These are phyloP conservation scores for Fomes fomentarius DNA, from an alignment of 1,284 basidiomycete genomes.

Conservation along the genomic window DNA sequence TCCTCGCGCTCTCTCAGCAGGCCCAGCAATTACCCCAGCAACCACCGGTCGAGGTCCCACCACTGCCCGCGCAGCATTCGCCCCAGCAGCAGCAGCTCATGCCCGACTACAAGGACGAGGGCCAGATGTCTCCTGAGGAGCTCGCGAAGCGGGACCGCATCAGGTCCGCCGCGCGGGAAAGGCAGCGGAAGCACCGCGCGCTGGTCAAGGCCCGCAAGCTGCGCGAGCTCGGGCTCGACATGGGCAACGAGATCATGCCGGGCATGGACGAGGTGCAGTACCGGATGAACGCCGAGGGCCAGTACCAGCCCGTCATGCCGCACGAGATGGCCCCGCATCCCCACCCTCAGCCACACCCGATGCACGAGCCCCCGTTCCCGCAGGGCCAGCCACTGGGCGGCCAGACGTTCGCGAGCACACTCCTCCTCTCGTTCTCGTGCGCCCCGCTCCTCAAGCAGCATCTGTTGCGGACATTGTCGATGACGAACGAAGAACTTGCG, in stretches of 20 bases:
- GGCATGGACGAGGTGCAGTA: slow-evolving; percentile 66
- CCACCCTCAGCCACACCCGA: slow-evolving; percentile 30
- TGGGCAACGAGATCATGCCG: slow-evolving; percentile 67
- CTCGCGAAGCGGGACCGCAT: slow-evolving; percentile 64
- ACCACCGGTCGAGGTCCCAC: slow-evolving; percentile 28
- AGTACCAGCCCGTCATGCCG: slow-evolving; percentile 58
- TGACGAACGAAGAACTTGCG: slow-evolving; percentile 78
- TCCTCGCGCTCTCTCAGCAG: slow-evolving; percentile 33
- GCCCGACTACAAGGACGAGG: slow-evolving; percentile 39
- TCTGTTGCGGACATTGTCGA: slow-evolving; percentile 66
- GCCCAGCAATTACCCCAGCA: slow-evolving; percentile 24
- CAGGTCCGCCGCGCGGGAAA: slow-evolving; percentile 70
- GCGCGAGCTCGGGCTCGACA: slow-evolving; percentile 75
- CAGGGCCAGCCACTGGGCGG: slow-evolving; percentile 50
- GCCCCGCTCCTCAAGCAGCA: slow-evolving; percentile 73
- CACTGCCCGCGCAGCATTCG: slow-evolving; percentile 29
- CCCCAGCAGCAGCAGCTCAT: slow-evolving; percentile 3
- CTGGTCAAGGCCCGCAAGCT: slow-evolving; percentile 77
- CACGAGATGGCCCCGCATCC: slow-evolving; percentile 46
- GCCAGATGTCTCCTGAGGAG: slow-evolving; percentile 66
- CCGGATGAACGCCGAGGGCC: slow-evolving; percentile 56
- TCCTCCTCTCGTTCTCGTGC: slow-evolving; percentile 73
- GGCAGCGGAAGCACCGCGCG: slow-evolving; percentile 77
- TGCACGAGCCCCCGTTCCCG: slow-evolving; percentile 41
- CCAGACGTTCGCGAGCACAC: slow-evolving; percentile 72